phyloP scores from a whole-genome alignment of 148 eudicot genomes.

The Rhododendron williamsianum region DNA sequence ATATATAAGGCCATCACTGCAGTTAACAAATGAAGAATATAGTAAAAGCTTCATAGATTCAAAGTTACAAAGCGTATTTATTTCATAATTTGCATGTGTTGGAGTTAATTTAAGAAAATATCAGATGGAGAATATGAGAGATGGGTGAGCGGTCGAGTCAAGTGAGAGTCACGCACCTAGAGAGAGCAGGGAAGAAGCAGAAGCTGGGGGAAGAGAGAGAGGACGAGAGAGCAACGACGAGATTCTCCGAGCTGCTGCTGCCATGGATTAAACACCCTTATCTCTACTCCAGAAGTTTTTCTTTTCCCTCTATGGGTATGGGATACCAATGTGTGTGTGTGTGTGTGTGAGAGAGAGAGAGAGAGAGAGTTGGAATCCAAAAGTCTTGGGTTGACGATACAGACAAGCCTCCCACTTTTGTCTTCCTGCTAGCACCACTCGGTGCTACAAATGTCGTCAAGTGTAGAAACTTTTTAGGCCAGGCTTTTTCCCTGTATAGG shows the following conservation, averaged over 20 bases:
- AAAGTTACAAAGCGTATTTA: not conserved
- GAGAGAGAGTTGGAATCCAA: not conserved
- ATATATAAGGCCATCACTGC: not conserved
- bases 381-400: not conserved
- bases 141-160: not conserved
- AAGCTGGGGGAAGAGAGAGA: slow-evolving; percentile 25
- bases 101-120: not conserved
- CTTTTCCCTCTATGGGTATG: not conserved
- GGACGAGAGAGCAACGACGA: slow-evolving; percentile 61
- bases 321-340: not conserved
- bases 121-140: not conserved
- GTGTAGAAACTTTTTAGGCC: too few relatives aligned
- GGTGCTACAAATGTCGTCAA: not conserved
- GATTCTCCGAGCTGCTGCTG: slow-evolving; percentile 59
- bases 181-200: slow-evolving; percentile 23
- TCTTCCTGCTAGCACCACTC: not conserved
- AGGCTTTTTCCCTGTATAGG: too few relatives aligned
- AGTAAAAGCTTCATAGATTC: not conserved
- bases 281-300: not conserved
- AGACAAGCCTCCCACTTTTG: not conserved
- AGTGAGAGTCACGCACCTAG: slow-evolving; percentile 22
- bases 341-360: not conserved
- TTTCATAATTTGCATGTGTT: not conserved
- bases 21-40: not conserved
- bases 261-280: slow-evolving; percentile 21